Evolutionary conservation across 805 yeast genomes (phyloP).

Genomic region (Candida gorgasii): DNA sequence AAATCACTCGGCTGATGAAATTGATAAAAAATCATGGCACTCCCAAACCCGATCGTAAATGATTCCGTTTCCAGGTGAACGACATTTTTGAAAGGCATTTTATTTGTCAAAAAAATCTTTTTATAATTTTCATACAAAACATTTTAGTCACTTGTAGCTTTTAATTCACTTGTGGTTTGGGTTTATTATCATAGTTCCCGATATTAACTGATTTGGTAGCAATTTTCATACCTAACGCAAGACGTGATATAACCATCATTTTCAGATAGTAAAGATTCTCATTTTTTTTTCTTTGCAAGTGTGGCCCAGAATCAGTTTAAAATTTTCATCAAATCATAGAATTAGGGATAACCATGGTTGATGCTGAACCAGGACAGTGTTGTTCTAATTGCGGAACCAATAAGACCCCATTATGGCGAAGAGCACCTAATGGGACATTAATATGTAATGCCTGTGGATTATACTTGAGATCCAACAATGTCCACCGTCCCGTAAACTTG

Average conservation of each 20-base stretch:
- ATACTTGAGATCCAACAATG: constrained; percentile 57
- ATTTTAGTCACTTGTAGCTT: not conserved
- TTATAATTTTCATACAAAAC: not conserved
- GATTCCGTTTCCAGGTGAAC: not conserved
- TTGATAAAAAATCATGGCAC: not conserved
- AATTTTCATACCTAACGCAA: not conserved
- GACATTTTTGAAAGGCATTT: not conserved
- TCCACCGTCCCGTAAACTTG: constrained; percentile 65
- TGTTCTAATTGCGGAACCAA: constrained; percentile 59
- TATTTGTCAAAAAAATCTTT: not conserved
- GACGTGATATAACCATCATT: not conserved
- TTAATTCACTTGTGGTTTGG: not conserved
- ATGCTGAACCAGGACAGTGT: constrained; percentile 36
- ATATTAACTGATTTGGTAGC: not conserved
- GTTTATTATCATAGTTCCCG: not conserved
- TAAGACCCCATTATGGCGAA: constrained; percentile 59
- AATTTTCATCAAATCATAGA: not conserved
- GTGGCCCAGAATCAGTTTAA: not conserved
- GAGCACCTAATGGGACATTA: constrained; percentile 56
- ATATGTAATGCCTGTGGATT: constrained; percentile 64
- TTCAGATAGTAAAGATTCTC: not conserved
- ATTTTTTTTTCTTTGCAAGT: not conserved
- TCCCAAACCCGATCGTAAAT: constrained; percentile 1
- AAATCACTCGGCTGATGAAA: constrained; percentile 2
- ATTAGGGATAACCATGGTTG: not conserved